Evolutionary conservation across 352 stramenopile genomes (phyloP).

Genomic region (Phytopythium boreale): DNA sequence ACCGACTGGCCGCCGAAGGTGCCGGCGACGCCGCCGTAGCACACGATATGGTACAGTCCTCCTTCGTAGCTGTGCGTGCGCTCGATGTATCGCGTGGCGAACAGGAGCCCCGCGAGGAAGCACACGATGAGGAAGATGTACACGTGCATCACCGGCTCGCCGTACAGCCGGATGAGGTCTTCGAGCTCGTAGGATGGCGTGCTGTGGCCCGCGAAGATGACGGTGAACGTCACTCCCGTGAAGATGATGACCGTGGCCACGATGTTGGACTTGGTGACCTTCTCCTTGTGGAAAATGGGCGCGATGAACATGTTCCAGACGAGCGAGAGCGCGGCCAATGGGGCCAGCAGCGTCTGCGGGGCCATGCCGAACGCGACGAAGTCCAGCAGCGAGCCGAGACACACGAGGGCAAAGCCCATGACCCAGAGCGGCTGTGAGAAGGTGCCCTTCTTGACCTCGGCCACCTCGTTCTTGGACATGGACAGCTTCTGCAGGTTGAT

Average conservation of each 20-base stretch:
- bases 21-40: conserved; percentile 85
- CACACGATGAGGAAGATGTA: conserved; percentile 78
- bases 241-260: conserved; percentile 88
- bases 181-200: conserved; percentile 85
- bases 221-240: conserved; percentile 80
- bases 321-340: conserved; percentile 84
- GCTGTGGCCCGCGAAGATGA: conserved; percentile 87
- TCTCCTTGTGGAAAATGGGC: conserved; percentile 88
- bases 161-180: conserved; percentile 80
- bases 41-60: conserved; percentile 79
- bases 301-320: conserved; percentile 93
- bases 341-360: conserved; percentile 86
- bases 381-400: conserved; percentile 82
- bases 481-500: conserved; percentile 92
- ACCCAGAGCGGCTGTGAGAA: conserved; percentile 88
- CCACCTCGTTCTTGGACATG: conserved; percentile 69
- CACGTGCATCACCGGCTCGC: conserved; percentile 75
- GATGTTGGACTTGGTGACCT: conserved; percentile 78
- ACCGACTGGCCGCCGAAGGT: conserved; percentile 89
- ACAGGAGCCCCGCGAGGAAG: conserved; percentile 63
- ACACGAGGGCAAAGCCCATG: conserved; percentile 82
- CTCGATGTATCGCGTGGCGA: conserved; percentile 70
- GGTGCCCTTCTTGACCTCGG: conserved; percentile 69
- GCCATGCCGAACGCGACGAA: conserved; percentile 92
- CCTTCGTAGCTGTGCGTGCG: conserved; percentile 64